phyloP scores from a whole-genome alignment of 176 grass and related monocot genomes.

The Puccinellia tenuiflora region DNA sequence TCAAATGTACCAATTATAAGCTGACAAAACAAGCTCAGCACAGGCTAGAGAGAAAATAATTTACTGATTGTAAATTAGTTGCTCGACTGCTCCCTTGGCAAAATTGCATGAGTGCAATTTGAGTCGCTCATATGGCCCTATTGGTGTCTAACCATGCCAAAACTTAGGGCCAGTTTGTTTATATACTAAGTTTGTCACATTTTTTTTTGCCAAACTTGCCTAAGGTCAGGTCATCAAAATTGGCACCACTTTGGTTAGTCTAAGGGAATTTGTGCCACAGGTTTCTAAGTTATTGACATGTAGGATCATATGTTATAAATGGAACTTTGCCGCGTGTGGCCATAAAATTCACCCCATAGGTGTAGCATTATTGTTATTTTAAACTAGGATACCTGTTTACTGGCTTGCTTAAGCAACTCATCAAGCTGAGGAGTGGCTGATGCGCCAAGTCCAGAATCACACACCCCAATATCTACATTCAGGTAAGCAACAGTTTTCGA shows the following conservation, averaged over 20 bases:
- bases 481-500: constrained; percentile 77
- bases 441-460: constrained; percentile 43
- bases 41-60: neutral
- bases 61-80: neutral
- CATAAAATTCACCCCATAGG: too few relatives aligned
- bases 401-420: constrained; percentile 58
- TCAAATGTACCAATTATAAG: neutral
- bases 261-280: neutral
- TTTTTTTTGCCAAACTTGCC: neutral
- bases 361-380: too few relatives aligned
- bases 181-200: neutral
- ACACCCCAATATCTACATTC: constrained; percentile 59
- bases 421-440: constrained; percentile 91
- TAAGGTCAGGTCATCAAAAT: too few relatives aligned
- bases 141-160: neutral
- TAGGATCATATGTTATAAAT: neutral
- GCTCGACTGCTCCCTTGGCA: neutral
- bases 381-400: constrained; percentile 51
- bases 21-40: neutral
- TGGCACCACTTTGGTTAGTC: too few relatives aligned
- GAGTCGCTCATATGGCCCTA: neutral
- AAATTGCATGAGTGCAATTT: neutral
- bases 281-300: neutral
- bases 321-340: neutral
- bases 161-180: neutral